phyloP scores from a whole-genome alignment of 2,329 filamentous ascomycete species.

The Bertia moriformis region DNA sequence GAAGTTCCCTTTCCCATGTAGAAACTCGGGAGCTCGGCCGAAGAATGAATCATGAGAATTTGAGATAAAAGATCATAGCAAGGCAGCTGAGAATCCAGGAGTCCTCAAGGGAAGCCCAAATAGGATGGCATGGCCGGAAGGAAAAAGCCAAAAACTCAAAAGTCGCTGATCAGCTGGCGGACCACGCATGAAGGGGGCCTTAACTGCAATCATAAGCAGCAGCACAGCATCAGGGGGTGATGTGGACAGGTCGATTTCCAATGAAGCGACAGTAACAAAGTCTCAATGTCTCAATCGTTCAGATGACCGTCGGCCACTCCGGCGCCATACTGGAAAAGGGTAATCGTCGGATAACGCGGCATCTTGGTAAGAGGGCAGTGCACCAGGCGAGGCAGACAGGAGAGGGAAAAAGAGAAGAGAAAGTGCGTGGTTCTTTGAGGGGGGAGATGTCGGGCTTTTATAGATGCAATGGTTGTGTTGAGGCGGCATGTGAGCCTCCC shows the following conservation, averaged over 20 bases:
- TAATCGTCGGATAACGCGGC: constrained; percentile 3
- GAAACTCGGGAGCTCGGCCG: no score
- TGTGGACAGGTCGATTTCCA: constrained; percentile 2
- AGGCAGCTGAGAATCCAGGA: neutral
- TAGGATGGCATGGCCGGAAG: neutral
- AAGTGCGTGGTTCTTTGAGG: constrained; percentile 3
- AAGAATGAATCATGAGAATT: no score
- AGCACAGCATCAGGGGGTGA: constrained; percentile 2
- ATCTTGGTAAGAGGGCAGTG: constrained; percentile 3
- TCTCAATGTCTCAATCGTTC: constrained; percentile 2
- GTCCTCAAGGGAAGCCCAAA: neutral
- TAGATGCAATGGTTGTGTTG: neutral
- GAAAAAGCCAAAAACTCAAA: neutral
- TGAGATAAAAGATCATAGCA: neutral
- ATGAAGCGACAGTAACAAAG: constrained; percentile 3
- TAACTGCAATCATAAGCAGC: constrained; percentile 2
- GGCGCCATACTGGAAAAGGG: constrained; percentile 3
- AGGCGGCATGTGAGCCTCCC: constrained; percentile 2
- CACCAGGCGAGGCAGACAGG: constrained; percentile 2
- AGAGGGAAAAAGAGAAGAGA: constrained; percentile 3
- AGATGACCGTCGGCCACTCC: constrained; percentile 2
- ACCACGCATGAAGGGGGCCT: neutral
- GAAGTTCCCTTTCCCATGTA: neutral
- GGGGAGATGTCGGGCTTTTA: constrained; percentile 3
- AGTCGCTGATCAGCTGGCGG: neutral